These are phyloP conservation scores for Beta corolliflora DNA, from an alignment of 179 eudicot genomes.

Conservation along the genomic window DNA sequence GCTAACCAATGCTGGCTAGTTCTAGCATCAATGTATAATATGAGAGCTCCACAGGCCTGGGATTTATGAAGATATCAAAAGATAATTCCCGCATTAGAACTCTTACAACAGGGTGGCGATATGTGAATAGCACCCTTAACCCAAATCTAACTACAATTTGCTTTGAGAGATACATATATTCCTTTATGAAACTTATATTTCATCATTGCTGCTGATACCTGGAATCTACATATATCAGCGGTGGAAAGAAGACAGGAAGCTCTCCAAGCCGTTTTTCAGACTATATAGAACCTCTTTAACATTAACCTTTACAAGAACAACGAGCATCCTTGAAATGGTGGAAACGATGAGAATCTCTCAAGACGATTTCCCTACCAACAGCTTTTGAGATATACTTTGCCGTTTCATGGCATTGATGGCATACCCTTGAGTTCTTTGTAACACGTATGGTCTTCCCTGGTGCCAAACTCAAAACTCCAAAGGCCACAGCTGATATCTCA, in stretches of 20 bases:
- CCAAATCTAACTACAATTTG: too few relatives aligned
- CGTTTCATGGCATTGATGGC: slow-evolving; percentile 39
- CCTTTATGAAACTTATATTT: too few relatives aligned
- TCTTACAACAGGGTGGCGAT: too few relatives aligned
- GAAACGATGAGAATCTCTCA: slow-evolving; percentile 32
- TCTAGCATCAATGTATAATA: background rate
- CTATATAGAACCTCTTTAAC: background rate
- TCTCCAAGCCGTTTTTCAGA: background rate
- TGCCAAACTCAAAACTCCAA: slow-evolving; percentile 31
- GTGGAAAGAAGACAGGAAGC: background rate
- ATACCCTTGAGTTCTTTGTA: slow-evolving; percentile 38
- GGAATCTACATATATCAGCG: background rate
- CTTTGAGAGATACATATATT: too few relatives aligned
- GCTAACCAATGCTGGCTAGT: background rate
- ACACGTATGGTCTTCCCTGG: slow-evolving; percentile 34
- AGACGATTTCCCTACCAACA: slow-evolving; percentile 25
- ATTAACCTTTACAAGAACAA: slow-evolving; percentile 34
- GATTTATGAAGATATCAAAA: background rate
- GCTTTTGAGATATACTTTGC: slow-evolving; percentile 34
- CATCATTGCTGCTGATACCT: too few relatives aligned
- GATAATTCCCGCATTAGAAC: too few relatives aligned
- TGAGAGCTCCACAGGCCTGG: background rate
- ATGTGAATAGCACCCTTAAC: too few relatives aligned
- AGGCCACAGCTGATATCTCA: slow-evolving; percentile 39
- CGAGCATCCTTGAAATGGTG: slow-evolving; percentile 31